These are phyloP conservation scores for Fusarium oligoseptatum DNA, from an alignment of 2,329 filamentous ascomycete genomes.

Conservation along the genomic window DNA sequence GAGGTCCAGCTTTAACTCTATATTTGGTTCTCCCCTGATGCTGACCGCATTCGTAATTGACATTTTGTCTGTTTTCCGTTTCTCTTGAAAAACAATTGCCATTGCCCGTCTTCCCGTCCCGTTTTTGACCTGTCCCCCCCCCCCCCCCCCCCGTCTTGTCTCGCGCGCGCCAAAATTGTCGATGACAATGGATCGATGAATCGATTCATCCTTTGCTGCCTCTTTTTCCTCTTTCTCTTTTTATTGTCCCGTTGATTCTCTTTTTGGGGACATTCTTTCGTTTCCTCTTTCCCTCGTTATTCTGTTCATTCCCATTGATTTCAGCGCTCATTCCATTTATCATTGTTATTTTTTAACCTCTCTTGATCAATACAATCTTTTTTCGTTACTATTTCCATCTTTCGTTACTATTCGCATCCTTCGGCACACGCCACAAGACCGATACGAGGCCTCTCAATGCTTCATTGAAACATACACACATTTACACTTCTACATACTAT, in stretches of 20 bases:
- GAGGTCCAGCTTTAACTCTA: no score
- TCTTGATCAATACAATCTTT: neutral
- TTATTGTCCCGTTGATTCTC: slow-evolving; percentile 15
- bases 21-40: no score
- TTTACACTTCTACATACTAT: neutral
- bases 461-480: neutral
- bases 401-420: slow-evolving; percentile 1
- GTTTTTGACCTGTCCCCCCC: neutral
- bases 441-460: slow-evolving; percentile 18
- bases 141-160: neutral
- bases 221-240: neutral
- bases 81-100: no score
- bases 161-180: slow-evolving; percentile 37
- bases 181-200: slow-evolving; percentile 1
- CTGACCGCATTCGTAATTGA: no score
- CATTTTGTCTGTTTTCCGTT: no score
- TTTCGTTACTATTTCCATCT: neutral
- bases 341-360: slow-evolving; percentile 4
- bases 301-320: slow-evolving; percentile 10
- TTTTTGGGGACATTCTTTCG: neutral
- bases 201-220: slow-evolving; percentile 7
- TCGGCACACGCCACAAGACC: slow-evolving; percentile 1
- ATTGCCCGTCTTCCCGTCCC: no score
- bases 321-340: slow-evolving; percentile 19
- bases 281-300: slow-evolving; percentile 16